phyloP scores from a whole-genome alignment of 805 yeast species.

The Ogataea nitratoaversa region DNA sequence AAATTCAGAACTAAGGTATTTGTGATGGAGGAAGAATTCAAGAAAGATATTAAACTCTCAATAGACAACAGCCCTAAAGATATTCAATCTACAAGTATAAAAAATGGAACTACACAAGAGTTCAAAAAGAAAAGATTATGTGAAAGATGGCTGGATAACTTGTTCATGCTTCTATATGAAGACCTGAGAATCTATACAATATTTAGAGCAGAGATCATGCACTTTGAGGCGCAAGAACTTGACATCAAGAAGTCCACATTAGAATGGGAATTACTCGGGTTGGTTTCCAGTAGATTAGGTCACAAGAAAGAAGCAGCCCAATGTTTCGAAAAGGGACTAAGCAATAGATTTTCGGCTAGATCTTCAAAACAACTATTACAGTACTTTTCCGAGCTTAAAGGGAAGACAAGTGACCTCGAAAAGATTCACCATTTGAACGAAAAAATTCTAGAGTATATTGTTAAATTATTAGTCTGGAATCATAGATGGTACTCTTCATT shows the following conservation, averaged over 20 bases:
- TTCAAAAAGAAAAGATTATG: slow-evolving; percentile 63
- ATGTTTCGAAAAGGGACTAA: slow-evolving; percentile 73
- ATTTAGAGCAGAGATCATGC: slow-evolving; percentile 90
- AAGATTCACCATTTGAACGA: slow-evolving; percentile 41
- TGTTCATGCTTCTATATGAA: slow-evolving; percentile 65
- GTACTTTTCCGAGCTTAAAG: slow-evolving; percentile 52
- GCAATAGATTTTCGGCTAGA: slow-evolving; percentile 73
- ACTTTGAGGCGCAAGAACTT: slow-evolving; percentile 83
- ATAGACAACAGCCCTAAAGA: slow-evolving; percentile 9
- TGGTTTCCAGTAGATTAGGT: slow-evolving; percentile 78
- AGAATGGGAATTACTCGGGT: slow-evolving; percentile 92
- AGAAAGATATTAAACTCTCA: slow-evolving; percentile 27
- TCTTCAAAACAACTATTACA: slow-evolving; percentile 71
- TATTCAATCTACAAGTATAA: background rate
- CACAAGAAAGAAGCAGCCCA: slow-evolving; percentile 83
- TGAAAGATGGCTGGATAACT: slow-evolving; percentile 70
- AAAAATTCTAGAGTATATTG: slow-evolving; percentile 61
- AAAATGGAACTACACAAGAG: slow-evolving; percentile 26
- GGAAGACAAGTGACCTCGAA: slow-evolving; percentile 29
- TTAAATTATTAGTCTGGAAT: slow-evolving; percentile 91
- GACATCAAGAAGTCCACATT: slow-evolving; percentile 70
- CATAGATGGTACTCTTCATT: slow-evolving; percentile 97
- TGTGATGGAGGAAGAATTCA: slow-evolving; percentile 65
- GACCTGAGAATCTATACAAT: slow-evolving; percentile 79
- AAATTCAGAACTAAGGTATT: slow-evolving; percentile 58